Evolutionary conservation across 2,329 filamentous ascomycete species (phyloP).

Genomic region (Botrytis elliptica): DNA sequence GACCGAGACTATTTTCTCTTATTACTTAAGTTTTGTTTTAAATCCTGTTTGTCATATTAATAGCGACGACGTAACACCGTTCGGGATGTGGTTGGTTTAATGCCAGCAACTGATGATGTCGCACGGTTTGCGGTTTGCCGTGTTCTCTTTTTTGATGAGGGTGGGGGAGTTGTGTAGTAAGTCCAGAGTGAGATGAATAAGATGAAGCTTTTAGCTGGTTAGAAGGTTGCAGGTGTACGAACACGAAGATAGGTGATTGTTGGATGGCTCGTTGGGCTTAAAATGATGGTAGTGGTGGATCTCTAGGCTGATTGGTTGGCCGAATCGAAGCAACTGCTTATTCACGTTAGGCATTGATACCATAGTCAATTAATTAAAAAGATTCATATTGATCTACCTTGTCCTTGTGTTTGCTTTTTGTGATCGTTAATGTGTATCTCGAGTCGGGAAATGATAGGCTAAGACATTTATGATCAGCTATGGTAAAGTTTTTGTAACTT

Average conservation of each 20-base stretch:
- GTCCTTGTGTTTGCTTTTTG: background rate
- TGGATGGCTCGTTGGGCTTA: conserved; percentile 13
- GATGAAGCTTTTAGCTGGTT: conserved; percentile 14
- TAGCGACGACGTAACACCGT: conserved; percentile 26
- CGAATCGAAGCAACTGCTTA: conserved; percentile 11
- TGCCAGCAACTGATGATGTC: conserved; percentile 21
- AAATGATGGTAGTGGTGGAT: conserved; percentile 19
- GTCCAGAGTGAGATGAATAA: conserved; percentile 4
- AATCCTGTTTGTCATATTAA: conserved; percentile 28
- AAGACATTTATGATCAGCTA: background rate
- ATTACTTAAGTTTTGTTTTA: conserved; percentile 19
- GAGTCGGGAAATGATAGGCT: background rate
- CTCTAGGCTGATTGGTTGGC: conserved; percentile 4
- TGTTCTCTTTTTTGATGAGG: conserved; percentile 17
- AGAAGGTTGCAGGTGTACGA: conserved; percentile 6
- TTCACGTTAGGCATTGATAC: conserved; percentile 13
- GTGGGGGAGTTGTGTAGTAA: background rate
- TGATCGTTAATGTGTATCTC: background rate
- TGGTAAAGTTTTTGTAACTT: background rate
- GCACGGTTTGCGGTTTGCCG: conserved; percentile 10
- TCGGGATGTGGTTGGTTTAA: conserved; percentile 19
- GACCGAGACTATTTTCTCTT: conserved; percentile 16
- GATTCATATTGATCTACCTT: conserved; percentile 15
- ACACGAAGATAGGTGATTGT: conserved; percentile 2
- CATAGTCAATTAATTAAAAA: conserved; percentile 21